Evolutionary conservation across 495 filamentous ascomycete species (phyloP), one percentile per base, ranked within the genome.

Genomic region (Pyrenula massariospora): DNA sequence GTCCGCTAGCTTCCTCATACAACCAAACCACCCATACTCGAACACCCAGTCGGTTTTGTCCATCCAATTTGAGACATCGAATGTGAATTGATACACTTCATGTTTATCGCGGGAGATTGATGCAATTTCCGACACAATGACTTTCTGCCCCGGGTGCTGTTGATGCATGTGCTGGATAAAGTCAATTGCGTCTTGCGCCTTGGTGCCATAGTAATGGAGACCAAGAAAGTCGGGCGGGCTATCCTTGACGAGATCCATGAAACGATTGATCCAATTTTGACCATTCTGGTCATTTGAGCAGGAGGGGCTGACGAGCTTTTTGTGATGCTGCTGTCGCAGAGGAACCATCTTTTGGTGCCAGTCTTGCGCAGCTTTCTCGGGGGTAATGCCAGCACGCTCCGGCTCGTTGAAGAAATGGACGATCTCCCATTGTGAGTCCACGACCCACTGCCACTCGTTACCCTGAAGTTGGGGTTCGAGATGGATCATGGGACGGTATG

Each of bases 381-480:
- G 62, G 2, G 63, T 62, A 15, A 75, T 72, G 12, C 67, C 67
- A 25, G 64, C 59, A 47, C 72, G 65, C 48, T 77, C 72, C 5
- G 74, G 74, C 59, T 76, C 73, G 58, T 77, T 77, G 66, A 74
- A 71, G 57, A 65, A 77, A 47, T 71, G 71, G 3, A 77, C 65
- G 22, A 70, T 68, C 10, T 61, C 54, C 21, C 64, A 58, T 3
- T 64, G 61, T 11, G 62, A 56, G 23, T 59, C 58, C 42, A 64
- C 54, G 36, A 73, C 65, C 20, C 55, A 65, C 1, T 58, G 53
- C 71, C 73, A 77, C 23, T 77, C 74, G 3, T 68, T 59, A 50
- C 69, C 62, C 15, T 57, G 54, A 19, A 75, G 68, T 52, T 72
- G 66, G 0, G 58, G 62, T 19, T 57, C 53, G n/a, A 63, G 64